Conservation (phyloP, 225 moss, liverwort and hornwort species). For the Takakia lepidozioides region DNA sequence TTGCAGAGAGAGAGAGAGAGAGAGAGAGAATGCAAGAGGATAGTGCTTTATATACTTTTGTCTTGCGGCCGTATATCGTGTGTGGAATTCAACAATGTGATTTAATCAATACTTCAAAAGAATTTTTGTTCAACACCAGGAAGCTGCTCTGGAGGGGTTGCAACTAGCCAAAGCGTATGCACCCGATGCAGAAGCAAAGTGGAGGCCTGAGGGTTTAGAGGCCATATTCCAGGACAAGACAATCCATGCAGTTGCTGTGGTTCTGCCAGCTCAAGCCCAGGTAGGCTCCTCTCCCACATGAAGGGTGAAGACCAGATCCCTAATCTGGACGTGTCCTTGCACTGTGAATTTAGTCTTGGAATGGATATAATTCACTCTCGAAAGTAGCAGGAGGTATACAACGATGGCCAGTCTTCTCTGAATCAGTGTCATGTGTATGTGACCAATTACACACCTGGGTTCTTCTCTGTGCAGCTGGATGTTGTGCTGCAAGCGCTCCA, state of each 20-base stretch:
- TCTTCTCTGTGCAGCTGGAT: slow-evolving; percentile 45
- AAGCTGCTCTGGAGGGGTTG: slow-evolving; percentile 61
- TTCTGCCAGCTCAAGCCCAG: slow-evolving; percentile 91
- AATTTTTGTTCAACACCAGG: slow-evolving; percentile 45
- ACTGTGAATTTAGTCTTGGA: no score
- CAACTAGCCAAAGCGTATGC: slow-evolving; percentile 40
- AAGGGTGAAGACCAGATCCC: slow-evolving; percentile 77
- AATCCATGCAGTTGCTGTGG: slow-evolving; percentile 81
- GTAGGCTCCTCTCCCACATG: slow-evolving; percentile 21
- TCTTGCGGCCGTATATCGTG: not conserved
- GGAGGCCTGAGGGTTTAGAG: slow-evolving; percentile 78
- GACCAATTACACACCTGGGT: no score
- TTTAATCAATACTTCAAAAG: not conserved
- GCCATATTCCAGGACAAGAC: slow-evolving; percentile 60
- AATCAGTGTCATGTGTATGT: no score
- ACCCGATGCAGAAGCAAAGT: slow-evolving; percentile 67
- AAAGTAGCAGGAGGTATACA: no score
- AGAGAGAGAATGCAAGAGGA: not conserved
- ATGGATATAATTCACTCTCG: no score
- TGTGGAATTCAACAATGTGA: not conserved
- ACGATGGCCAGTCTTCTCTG: no score
- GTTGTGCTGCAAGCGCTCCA: slow-evolving; percentile 62
- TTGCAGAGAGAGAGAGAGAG: not conserved
- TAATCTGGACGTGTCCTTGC: no score
- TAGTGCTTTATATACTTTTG: not conserved